Percentiles rank a stretch among this genome's conserved stretches.
Evolutionary conservation across 2,329 filamentous ascomycete species (phyloP).

Genomic region (Monosporascus cannonballus): DNA sequence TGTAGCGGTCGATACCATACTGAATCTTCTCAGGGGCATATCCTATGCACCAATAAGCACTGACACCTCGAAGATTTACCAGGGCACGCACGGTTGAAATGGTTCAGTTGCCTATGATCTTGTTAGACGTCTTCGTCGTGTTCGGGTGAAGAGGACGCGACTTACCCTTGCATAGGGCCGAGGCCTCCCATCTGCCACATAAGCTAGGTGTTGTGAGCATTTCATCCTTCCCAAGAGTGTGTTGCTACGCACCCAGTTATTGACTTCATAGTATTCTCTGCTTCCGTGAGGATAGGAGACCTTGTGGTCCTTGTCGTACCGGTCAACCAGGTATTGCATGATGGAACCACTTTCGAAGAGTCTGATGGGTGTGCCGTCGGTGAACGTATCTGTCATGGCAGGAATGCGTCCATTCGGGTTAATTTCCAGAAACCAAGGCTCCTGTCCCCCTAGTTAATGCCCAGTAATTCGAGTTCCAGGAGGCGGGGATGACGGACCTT

Average conservation of each 20-base stretch:
- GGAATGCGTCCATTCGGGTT: conserved; percentile 93
- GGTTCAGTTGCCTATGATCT: conserved; percentile 60
- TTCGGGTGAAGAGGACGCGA: neutral
- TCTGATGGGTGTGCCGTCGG: conserved; percentile 65
- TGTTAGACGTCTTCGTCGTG: conserved; percentile 4
- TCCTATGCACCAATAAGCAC: conserved; percentile 26
- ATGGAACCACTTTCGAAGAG: conserved; percentile 83
- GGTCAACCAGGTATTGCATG: conserved; percentile 75
- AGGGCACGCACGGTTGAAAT: conserved; percentile 58
- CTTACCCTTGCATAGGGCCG: conserved; percentile 68
- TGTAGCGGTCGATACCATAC: conserved; percentile 77
- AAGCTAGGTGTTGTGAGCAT: conserved; percentile 32
- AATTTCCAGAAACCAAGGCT: conserved; percentile 83
- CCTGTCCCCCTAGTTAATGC: conserved; percentile 18
- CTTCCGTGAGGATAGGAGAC: conserved; percentile 70
- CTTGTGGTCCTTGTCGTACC: conserved; percentile 77
- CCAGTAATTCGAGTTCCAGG: conserved; percentile 1
- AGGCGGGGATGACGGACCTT: conserved; percentile 42
- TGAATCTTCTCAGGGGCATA: conserved; percentile 79
- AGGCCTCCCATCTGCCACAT: conserved; percentile 76
- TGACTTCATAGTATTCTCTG: conserved; percentile 72
- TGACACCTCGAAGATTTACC: neutral
- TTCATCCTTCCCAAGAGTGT: neutral
- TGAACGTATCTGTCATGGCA: conserved; percentile 73
- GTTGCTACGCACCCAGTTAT: conserved; percentile 58